These are phyloP conservation scores for Trametes punicea DNA, from an alignment of 768 basidiomycete genomes.

Conservation along the genomic window DNA sequence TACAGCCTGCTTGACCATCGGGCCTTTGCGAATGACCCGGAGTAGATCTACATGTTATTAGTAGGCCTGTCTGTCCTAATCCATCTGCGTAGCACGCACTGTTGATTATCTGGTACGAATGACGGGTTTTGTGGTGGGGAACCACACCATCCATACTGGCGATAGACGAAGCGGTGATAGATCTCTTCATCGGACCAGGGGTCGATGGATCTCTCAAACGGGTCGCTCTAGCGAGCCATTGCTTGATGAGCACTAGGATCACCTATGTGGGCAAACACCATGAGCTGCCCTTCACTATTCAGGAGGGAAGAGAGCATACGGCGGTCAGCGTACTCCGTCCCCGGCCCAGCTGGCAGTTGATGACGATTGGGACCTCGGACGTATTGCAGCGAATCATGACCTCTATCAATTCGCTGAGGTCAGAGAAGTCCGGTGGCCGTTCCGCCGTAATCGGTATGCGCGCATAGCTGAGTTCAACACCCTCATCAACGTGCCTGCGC, in stretches of 20 bases:
- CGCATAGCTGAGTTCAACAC: slow-evolving; percentile 69
- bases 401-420: slow-evolving; percentile 74
- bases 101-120: slow-evolving; percentile 86
- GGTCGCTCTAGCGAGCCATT: slow-evolving; percentile 62
- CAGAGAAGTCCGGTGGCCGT: slow-evolving; percentile 69
- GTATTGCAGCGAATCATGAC: slow-evolving; percentile 69
- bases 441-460: slow-evolving; percentile 95
- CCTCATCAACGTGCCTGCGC: slow-evolving; percentile 39
- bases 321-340: slow-evolving; percentile 92
- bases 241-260: slow-evolving; percentile 76
- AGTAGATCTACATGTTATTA: slow-evolving; percentile 54
- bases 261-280: slow-evolving; percentile 41
- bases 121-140: slow-evolving; percentile 37
- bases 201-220: slow-evolving; percentile 33
- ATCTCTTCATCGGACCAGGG: slow-evolving; percentile 35
- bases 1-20: slow-evolving; percentile 79
- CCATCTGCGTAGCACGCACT: slow-evolving; percentile 43
- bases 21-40: slow-evolving; percentile 83
- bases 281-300: neutral
- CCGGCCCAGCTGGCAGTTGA: slow-evolving; percentile 94
- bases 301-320: slow-evolving; percentile 37
- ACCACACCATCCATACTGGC: slow-evolving; percentile 34
- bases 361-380: slow-evolving; percentile 74
- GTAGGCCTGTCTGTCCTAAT: slow-evolving; percentile 2
- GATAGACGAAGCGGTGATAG: slow-evolving; percentile 44